A percentile compares a stretch with the other conserved stretches of the same genome.
Conservation (phyloP, 1,284 basidiomycete species). For the Ustilago curta region DNA sequence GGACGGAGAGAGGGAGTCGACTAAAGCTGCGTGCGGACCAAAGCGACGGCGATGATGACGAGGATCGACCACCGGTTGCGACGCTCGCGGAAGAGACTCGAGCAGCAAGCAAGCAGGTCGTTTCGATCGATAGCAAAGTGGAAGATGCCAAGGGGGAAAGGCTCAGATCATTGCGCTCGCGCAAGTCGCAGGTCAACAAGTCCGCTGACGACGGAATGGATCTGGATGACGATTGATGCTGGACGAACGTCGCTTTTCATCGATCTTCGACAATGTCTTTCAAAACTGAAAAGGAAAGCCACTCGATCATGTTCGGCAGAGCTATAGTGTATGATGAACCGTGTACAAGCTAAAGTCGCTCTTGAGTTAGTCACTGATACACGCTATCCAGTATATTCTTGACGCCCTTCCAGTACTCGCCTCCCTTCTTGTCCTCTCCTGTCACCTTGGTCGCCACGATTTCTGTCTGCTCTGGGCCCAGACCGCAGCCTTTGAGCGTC, state of each 20-base stretch:
- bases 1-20: conserved; percentile 15
- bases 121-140: conserved; percentile 17
- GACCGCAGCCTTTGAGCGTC: conserved; percentile 75
- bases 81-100: conserved; percentile 24
- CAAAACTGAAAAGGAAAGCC: too few species aligned
- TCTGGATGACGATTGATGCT: conserved; percentile 35
- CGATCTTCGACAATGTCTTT: too few species aligned
- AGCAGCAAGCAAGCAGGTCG: neutral
- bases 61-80: conserved; percentile 27
- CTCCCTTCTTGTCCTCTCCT: conserved; percentile 51
- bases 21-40: conserved; percentile 36
- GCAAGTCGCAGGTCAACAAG: conserved; percentile 20
- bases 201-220: conserved; percentile 33
- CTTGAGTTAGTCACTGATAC: conserved; percentile 33
- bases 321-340: neutral
- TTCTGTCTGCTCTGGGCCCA: conserved; percentile 74
- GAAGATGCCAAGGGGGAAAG: conserved; percentile 11
- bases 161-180: conserved; percentile 23
- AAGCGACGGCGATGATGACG: conserved; percentile 21
- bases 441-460: conserved; percentile 73
- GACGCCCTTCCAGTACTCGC: conserved; percentile 39
- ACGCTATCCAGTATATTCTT: conserved; percentile 34
- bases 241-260: neutral
- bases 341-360: neutral
- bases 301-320: neutral